Evolutionary conservation across 306 rosid species (phyloP).

Genomic region (Prunus armeniaca): DNA sequence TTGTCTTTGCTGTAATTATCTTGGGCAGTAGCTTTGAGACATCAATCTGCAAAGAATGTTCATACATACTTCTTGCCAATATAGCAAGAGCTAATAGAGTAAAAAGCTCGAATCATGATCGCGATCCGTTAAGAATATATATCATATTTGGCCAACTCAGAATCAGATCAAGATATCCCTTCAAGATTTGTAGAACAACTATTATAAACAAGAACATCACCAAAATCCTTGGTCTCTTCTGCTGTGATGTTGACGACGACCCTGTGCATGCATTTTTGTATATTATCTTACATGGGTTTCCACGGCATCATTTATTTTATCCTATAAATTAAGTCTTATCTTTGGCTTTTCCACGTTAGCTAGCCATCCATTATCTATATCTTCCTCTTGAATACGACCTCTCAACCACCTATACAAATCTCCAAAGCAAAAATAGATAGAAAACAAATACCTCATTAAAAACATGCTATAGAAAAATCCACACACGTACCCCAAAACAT

Average conservation of each 20-base stretch:
- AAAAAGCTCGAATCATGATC: no score
- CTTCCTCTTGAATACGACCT: neutral
- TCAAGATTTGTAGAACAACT: neutral
- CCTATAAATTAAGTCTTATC: neutral
- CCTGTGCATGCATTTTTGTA: neutral
- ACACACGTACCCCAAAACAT: neutral
- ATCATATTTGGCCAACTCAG: no score
- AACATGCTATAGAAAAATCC: neutral
- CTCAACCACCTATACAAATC: neutral
- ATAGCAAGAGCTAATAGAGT: no score
- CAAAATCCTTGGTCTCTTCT: neutral
- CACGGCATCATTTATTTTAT: neutral
- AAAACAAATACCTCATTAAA: neutral
- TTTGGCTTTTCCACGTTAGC: neutral
- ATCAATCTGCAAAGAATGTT: conserved; percentile 1
- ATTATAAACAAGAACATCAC: neutral
- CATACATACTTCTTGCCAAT: neutral
- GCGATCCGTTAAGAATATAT: no score
- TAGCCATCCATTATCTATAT: neutral
- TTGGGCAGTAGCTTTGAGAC: neutral
- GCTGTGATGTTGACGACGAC: neutral
- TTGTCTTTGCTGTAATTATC: neutral
- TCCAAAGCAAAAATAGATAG: neutral
- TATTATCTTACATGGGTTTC: neutral
- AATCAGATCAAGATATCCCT: neutral